Base-by-base conservation (phyloP, 1,139 yeast species). In the Suhomyces kunorum region DNA sequence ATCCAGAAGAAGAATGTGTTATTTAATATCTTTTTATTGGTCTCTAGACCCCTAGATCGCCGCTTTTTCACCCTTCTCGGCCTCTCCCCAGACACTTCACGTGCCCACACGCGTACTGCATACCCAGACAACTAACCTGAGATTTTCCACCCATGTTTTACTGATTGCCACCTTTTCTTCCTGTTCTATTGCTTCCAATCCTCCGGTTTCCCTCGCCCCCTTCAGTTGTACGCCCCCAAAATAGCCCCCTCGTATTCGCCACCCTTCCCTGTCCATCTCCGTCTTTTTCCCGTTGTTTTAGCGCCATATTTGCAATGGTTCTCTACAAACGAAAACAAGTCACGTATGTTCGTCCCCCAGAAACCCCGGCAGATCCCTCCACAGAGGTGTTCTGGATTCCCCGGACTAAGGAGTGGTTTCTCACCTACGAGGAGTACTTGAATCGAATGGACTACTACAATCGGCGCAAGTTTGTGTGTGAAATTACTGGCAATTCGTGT, bases 401-500 rank as follows among this genome's bases (percentile, higher is more conserved):
- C 15, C 81, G 81, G 49, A 90, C 98, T 3, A 83, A 82, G 39
- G 98, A 92, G 66, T 90, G 95, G 87, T 92, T 89, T 59, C 53
- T 68, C 16, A 68, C 71, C 9, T 92, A 92, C 59, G 89, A 84
- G 39, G 87, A 81, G 8, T 92, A 87, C 57, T 66, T 92, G 42
- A 63, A 65, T 13, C 64, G 90, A 40, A 64, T 84, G 67, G 89
- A 85, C 59, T 85, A 82, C 60, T 86, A 84, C 61, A 76, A 74
- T 47, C 76, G 81, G 44, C 80, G 81, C 49, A 85, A 87, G 59
- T 92, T 92, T 64, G 95, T 89, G 6, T 92, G 98, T 66, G 98
- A 92, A 66, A 84, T 92, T 41, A 88, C 97, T 0, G 98, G 98
- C 18, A 88, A 89, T 55, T 85, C 96, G 14, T 85, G 95, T 54